These are phyloP conservation scores for Cryptomeria japonica DNA, from an alignment of 75 land plant genomes.

Conservation along the genomic window DNA sequence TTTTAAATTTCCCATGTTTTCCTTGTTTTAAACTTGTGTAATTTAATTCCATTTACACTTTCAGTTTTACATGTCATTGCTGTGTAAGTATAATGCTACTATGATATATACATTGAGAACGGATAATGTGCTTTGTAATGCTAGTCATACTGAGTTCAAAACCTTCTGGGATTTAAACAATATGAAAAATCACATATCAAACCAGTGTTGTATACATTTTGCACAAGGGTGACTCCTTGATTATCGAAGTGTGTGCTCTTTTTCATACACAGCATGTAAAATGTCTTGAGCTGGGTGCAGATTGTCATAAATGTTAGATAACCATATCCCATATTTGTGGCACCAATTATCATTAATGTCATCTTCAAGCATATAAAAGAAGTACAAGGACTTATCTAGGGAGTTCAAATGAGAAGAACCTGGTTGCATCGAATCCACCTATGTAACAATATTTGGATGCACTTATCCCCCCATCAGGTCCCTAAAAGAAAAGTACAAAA, in stretches of 20 bases:
- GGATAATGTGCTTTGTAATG: neutral
- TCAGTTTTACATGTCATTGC: too few relatives aligned
- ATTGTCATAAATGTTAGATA: neutral
- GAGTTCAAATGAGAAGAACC: conserved; percentile 39
- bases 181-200: neutral
- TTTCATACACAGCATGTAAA: neutral
- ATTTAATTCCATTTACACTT: too few relatives aligned
- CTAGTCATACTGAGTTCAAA: neutral
- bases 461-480: conserved; percentile 97
- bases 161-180: neutral
- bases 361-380: neutral
- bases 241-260: neutral
- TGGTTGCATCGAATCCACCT: conserved; percentile 99
- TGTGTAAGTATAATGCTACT: too few relatives aligned
- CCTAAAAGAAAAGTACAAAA: conserved; percentile 36
- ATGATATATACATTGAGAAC: neutral
- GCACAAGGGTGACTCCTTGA: neutral
- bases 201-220: neutral
- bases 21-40: too few relatives aligned
- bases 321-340: neutral
- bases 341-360: neutral
- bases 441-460: conserved; percentile 94
- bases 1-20: too few relatives aligned
- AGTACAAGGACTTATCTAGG: neutral
- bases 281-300: neutral